These are phyloP conservation scores for Gliomastix tumulicola DNA, from an alignment of 2,329 filamentous ascomycete genomes.

Conservation along the genomic window DNA sequence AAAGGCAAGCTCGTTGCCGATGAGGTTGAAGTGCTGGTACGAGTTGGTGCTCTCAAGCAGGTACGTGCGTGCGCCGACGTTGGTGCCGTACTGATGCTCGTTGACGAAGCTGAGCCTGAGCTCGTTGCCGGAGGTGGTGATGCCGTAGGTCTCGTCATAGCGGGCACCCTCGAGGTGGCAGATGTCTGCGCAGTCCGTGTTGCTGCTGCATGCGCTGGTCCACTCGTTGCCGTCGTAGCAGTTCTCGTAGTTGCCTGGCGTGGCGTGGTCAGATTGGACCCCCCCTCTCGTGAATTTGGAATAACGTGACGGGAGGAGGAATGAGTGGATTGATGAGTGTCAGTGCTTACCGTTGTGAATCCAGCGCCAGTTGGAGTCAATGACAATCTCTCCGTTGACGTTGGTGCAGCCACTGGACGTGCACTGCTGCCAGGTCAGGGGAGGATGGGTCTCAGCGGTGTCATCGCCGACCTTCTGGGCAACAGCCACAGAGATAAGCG, in stretches of 20 bases:
- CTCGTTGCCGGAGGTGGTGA: constrained; percentile 33
- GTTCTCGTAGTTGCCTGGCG: constrained; percentile 30
- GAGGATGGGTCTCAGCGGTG: constrained; percentile 31
- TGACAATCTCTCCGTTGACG: constrained; percentile 34
- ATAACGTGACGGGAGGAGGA: background rate
- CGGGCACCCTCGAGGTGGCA: constrained; percentile 39
- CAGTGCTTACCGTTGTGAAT: constrained; percentile 28
- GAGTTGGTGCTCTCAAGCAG: constrained; percentile 46
- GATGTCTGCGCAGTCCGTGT: constrained; percentile 31
- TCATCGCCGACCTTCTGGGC: constrained; percentile 34
- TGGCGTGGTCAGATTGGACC: too few relatives aligned
- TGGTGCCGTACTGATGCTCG: constrained; percentile 31
- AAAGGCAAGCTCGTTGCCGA: constrained; percentile 58
- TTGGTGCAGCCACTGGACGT: constrained; percentile 30
- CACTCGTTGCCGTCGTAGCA: constrained; percentile 39
- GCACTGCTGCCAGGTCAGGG: constrained; percentile 36
- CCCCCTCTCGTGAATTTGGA: too few relatives aligned
- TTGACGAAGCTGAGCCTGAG: constrained; percentile 45
- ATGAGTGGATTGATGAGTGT: constrained; percentile 18
- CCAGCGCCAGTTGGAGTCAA: constrained; percentile 51
- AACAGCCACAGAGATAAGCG: constrained; percentile 14
- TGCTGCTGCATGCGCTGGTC: constrained; percentile 25
- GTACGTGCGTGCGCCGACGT: constrained; percentile 45
- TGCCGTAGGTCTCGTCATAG: constrained; percentile 36
- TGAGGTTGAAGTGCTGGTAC: constrained; percentile 54